A percentile compares a stretch with the other conserved stretches of the same genome.
phyloP scores from a whole-genome alignment of 1,284 basidiomycete genomes.

The Boletellus deceptivus region DNA sequence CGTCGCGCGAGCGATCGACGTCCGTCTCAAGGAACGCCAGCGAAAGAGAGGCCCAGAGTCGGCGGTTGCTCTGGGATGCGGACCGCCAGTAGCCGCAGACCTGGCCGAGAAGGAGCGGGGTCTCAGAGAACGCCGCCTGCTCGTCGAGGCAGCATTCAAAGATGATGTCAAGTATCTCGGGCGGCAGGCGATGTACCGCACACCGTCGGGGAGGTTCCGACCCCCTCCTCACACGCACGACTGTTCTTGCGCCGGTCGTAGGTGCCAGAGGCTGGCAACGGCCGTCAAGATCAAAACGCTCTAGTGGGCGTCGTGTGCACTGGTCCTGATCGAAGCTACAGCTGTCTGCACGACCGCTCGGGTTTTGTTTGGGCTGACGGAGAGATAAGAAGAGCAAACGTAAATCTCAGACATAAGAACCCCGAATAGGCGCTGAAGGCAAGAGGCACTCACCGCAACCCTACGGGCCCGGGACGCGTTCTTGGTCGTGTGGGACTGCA shows the following conservation, averaged over 20 bases:
- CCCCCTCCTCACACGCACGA: neutral
- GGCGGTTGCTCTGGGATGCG: slow-evolving; percentile 11
- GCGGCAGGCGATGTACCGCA: slow-evolving; percentile 18
- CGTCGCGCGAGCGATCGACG: slow-evolving; percentile 24
- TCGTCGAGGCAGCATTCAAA: slow-evolving; percentile 23
- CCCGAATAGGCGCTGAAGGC: neutral
- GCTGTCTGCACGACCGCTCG: neutral
- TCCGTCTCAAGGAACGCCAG: slow-evolving; percentile 23
- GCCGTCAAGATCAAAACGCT: neutral
- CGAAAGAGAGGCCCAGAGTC: slow-evolving; percentile 26
- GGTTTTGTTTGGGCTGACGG: slow-evolving; percentile 1
- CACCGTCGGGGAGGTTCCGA: neutral
- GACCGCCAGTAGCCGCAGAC: slow-evolving; percentile 27
- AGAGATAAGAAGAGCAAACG: slow-evolving; percentile 1
- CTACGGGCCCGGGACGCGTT: neutral
- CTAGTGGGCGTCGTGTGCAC: slow-evolving; percentile 1
- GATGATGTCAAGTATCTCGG: slow-evolving; percentile 26
- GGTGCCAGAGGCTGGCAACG: neutral
- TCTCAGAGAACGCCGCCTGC: slow-evolving; percentile 5
- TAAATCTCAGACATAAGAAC: neutral
- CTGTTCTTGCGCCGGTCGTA: neutral
- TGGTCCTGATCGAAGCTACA: neutral
- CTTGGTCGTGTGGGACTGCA: neutral
- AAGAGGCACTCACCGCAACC: slow-evolving; percentile 12
- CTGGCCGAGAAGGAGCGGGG: slow-evolving; percentile 22